Conservation (phyloP, 129 eudicot species). For the Flaveria brownii region DNA sequence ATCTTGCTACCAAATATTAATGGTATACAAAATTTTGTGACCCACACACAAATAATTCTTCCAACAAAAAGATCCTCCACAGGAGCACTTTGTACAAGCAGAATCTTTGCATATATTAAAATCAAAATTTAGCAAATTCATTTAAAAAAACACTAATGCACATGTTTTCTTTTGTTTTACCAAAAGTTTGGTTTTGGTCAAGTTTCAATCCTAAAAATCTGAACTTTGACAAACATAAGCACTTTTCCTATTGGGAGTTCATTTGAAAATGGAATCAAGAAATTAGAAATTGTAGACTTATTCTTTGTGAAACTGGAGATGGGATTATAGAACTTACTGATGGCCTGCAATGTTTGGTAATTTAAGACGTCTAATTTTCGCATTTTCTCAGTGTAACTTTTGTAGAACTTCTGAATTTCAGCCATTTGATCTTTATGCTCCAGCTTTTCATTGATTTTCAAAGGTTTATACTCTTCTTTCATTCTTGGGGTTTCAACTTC, state of each 20-base stretch:
- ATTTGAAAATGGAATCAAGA: not conserved
- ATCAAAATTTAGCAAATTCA: constrained; percentile 8
- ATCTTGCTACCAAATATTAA: constrained; percentile 30
- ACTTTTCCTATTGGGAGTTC: not conserved
- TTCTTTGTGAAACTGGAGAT: constrained; percentile 3
- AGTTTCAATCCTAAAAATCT: constrained; percentile 11
- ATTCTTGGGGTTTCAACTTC: constrained; percentile 75
- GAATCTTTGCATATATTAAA: not conserved
- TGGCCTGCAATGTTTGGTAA: constrained; percentile 85
- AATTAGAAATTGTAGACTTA: not conserved
- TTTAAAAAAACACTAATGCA: not conserved
- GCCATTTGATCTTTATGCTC: constrained; percentile 75
- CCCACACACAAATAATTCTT: constrained; percentile 37
- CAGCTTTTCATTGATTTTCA: constrained; percentile 56
- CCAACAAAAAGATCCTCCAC: constrained; percentile 29
- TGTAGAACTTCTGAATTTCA: constrained; percentile 79
- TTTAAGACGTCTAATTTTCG: constrained; percentile 78
- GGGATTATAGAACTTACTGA: constrained; percentile 59
- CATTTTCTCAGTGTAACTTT: constrained; percentile 79
- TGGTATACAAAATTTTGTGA: constrained; percentile 42
- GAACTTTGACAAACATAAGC: constrained; percentile 21
- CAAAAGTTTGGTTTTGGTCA: constrained; percentile 15
- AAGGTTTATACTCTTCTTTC: constrained; percentile 71
- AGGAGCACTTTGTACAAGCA: constrained; percentile 22
- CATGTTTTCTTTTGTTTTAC: not conserved